Percentiles rank a stretch among this genome's conserved stretches.
Evolutionary conservation across 192 early-diverging fungal species (phyloP).

Genomic region (Coemansia sp.): DNA sequence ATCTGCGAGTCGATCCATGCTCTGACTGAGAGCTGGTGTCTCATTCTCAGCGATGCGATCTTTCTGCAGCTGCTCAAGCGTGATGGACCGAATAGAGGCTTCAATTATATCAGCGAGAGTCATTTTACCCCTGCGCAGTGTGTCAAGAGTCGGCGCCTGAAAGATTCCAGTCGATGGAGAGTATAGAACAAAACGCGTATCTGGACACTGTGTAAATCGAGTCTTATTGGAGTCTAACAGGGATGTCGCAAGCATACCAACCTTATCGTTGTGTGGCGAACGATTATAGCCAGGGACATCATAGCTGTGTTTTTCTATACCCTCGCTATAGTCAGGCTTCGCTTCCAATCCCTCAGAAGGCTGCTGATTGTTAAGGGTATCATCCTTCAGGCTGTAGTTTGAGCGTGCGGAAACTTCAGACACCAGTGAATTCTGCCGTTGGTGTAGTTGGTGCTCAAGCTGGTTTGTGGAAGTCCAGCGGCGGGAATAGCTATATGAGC

Average conservation of each 20-base stretch:
- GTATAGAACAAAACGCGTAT: slow-evolving; percentile 38
- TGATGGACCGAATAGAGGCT: slow-evolving; percentile 19
- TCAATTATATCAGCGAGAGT: slow-evolving; percentile 48
- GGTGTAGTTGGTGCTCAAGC: not conserved
- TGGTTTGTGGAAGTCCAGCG: not conserved
- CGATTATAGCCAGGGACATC: not conserved
- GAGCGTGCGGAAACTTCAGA: not conserved
- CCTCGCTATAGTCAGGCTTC: not conserved
- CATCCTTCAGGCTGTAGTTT: slow-evolving; percentile 1
- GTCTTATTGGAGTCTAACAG: slow-evolving; percentile 11
- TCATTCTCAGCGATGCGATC: slow-evolving; percentile 21
- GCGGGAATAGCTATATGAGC: slow-evolving; percentile 1
- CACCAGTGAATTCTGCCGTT: not conserved
- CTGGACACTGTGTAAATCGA: slow-evolving; percentile 15
- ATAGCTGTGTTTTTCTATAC: not conserved
- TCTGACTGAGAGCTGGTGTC: not conserved
- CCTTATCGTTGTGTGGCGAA: slow-evolving; percentile 8
- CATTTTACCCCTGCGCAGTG: slow-evolving; percentile 31
- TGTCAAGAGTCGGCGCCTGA: slow-evolving; percentile 33
- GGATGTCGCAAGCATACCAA: slow-evolving; percentile 28
- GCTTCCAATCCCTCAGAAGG: not conserved
- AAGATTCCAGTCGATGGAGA: slow-evolving; percentile 43
- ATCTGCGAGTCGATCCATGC: not conserved
- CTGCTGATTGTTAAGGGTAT: not conserved
- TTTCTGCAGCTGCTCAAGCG: slow-evolving; percentile 31